Evolutionary conservation across 148 eudicot genomes (phyloP).

Genomic region (Agrostemma githago): DNA sequence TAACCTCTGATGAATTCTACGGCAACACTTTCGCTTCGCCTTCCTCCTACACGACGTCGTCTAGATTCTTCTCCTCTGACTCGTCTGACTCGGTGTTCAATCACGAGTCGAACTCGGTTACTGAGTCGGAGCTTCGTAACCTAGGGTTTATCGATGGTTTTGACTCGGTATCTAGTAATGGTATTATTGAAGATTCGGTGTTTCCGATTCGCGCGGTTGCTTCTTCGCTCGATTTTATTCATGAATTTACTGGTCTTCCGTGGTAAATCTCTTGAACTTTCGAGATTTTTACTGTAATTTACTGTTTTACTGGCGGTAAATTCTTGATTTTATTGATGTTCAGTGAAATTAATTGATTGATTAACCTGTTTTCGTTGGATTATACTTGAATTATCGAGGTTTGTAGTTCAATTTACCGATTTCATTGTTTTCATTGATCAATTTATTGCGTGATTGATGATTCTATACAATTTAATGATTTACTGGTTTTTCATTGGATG

Average conservation of each 20-base stretch:
- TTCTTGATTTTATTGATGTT: neutral
- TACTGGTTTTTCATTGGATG: no score
- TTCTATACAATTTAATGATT: no score
- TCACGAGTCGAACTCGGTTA: constrained; percentile 6
- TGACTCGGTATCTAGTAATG: neutral
- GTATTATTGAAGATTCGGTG: constrained; percentile 34
- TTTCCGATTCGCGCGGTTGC: constrained; percentile 46
- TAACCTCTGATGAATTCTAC: neutral
- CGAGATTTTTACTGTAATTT: neutral
- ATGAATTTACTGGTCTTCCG: constrained; percentile 60
- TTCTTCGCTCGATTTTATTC: constrained; percentile 52
- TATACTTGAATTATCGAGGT: neutral
- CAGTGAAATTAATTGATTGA: neutral
- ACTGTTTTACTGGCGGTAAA: neutral
- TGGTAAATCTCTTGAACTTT: constrained; percentile 30
- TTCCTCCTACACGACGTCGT: constrained; percentile 12
- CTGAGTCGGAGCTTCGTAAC: constrained; percentile 32
- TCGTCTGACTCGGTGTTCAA: constrained; percentile 13
- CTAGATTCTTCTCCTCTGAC: constrained; percentile 36
- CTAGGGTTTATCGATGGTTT: constrained; percentile 31
- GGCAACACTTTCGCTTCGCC: neutral
- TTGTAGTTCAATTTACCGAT: no score
- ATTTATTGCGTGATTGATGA: no score
- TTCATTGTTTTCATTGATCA: no score
- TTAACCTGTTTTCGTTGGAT: no score